Base-by-base conservation (phyloP, 768 basidiomycete species). In the Leccinum aurantiacum region DNA sequence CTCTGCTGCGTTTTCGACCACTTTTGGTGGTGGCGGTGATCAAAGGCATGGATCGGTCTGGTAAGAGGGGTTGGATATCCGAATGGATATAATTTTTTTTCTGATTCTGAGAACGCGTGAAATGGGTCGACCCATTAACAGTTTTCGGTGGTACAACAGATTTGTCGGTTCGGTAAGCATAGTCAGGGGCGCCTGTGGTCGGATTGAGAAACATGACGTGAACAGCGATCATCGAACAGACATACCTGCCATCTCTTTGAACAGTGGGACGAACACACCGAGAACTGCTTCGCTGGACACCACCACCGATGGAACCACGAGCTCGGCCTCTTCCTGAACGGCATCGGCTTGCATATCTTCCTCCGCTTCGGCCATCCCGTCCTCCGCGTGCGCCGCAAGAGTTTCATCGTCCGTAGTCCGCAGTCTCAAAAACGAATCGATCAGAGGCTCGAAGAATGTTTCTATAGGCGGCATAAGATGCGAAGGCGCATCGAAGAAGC, bases 391-490 rank as follows among this genome's bases (percentile, higher is more conserved):
- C 27, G 57, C 52, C 5, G 33, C 54, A 29, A 46, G 31, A 4
- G 59, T 53, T 53, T 60, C 65, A 3, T 70, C 68, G 33, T 70
- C 65, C 9, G 53, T 63, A 48, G 70, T 56, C 38, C 73, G 75
- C 7, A 68, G 55, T 49, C 70, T 73, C 54, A 82, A 71, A 67
- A 87, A 80, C 31, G 79, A 76, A 53, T 77, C 74, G 64, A 87
- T 77, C 60, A 88, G 76, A 22, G 86, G 75, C 37, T 88, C 84
- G 71, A 91, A 96, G 50, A 96, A 73, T 29, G 78, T 77, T 55
- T 85, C 82, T 58, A 93, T 74, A 6, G 93, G 84, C 14, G 93
- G 91, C 70, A 89, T 80, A 51, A 91, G 80, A 75, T 93, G 88
- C 38, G 89, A 83, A 13, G 93, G 89, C 8, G 81, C 82, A 64